A percentile compares a stretch with the other conserved stretches of the same genome.
Conservation (phyloP, 305 asterid species). For the Lippia alba region DNA sequence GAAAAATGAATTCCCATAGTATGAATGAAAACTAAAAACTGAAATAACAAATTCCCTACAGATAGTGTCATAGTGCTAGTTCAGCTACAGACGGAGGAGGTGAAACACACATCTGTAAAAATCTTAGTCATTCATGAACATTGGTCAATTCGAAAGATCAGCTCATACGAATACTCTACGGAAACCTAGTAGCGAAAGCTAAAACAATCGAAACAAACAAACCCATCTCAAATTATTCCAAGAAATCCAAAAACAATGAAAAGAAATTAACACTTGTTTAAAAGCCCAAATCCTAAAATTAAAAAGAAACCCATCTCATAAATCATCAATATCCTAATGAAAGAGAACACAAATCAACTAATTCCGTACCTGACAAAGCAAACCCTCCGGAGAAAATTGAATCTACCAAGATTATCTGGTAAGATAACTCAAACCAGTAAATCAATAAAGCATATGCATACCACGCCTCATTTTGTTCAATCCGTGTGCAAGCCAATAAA, state of each 20-base stretch:
- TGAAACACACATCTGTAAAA: neutral
- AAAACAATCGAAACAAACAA: neutral
- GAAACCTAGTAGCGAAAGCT: neutral
- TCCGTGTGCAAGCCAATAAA: conserved; percentile 28
- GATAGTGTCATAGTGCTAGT: too few species aligned
- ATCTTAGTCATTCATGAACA: conserved; percentile 5
- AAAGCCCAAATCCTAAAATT: conserved; percentile 12
- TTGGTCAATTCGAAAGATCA: conserved; percentile 13
- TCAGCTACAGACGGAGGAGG: neutral
- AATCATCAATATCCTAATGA: conserved; percentile 13
- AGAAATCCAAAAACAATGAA: neutral
- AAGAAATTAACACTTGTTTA: neutral
- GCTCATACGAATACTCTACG: neutral
- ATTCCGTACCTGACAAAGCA: conserved; percentile 30
- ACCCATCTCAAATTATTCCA: neutral
- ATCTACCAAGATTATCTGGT: conserved; percentile 30
- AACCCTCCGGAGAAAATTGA: conserved; percentile 11
- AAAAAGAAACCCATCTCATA: conserved; percentile 23
- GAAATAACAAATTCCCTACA: neutral
- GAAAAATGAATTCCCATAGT: neutral
- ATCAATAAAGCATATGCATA: conserved; percentile 25
- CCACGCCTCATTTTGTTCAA: conserved; percentile 10
- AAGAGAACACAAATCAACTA: conserved; percentile 2
- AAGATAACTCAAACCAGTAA: conserved; percentile 23
- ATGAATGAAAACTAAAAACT: neutral